These are phyloP conservation scores for Lepidium didymum DNA, from an alignment of 345 rosid genomes.

Conservation along the genomic window DNA sequence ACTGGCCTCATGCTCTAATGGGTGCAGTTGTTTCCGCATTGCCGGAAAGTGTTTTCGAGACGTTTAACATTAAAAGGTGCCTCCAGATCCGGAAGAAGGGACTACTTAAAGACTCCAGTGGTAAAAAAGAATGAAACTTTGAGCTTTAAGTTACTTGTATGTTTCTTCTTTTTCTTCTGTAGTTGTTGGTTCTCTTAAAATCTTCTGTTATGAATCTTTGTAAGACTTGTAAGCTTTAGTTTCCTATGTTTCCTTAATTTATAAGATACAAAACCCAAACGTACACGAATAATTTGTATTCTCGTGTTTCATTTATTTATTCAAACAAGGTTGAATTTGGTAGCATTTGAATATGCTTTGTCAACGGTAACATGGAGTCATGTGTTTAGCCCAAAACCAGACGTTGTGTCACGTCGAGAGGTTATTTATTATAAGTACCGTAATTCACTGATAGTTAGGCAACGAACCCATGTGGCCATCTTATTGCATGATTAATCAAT, in stretches of 20 bases:
- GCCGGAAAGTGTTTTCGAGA: constrained; percentile 47
- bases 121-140: constrained; percentile 43
- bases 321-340: neutral
- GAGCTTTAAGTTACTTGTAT: neutral
- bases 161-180: neutral
- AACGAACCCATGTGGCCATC: neutral
- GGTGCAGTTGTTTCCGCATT: constrained; percentile 44
- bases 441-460: neutral
- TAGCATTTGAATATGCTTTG: no score
- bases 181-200: neutral
- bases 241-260: neutral
- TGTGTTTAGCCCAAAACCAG: neutral
- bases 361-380: neutral
- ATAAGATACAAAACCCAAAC: neutral
- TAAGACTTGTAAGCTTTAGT: constrained; percentile 4
- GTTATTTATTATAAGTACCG: neutral
- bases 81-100: constrained; percentile 59
- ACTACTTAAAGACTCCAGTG: constrained; percentile 57
- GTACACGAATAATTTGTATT: neutral
- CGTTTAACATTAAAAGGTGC: constrained; percentile 41
- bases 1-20: constrained; percentile 73
- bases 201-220: neutral
- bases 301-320: neutral
- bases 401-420: neutral
- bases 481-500: neutral